phyloP scores from a whole-genome alignment of 2,329 filamentous ascomycete genomes.

The Aspergillus tanneri region DNA sequence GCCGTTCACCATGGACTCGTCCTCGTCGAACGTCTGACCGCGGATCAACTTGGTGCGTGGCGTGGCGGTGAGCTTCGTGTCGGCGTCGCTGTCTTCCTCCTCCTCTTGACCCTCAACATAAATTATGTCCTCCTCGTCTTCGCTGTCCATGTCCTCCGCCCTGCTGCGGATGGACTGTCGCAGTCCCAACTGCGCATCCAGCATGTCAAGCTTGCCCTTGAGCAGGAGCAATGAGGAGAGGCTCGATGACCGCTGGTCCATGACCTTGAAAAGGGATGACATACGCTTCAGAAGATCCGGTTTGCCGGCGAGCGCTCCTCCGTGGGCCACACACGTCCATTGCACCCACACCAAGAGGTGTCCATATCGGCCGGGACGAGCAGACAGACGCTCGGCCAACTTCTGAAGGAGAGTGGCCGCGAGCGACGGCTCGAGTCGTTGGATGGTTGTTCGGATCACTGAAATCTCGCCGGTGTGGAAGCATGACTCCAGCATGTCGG shows the following conservation, averaged over 20 bases:
- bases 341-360: slow-evolving; percentile 94
- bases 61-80: slow-evolving; percentile 27
- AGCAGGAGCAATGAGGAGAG: slow-evolving; percentile 79
- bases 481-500: slow-evolving; percentile 85
- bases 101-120: slow-evolving; percentile 83
- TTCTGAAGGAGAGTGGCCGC: slow-evolving; percentile 77
- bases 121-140: slow-evolving; percentile 72
- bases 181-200: slow-evolving; percentile 84
- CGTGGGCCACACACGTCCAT: slow-evolving; percentile 89
- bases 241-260: slow-evolving; percentile 80
- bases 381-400: slow-evolving; percentile 81
- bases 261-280: slow-evolving; percentile 75
- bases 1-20: slow-evolving; percentile 44
- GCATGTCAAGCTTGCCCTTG: slow-evolving; percentile 93
- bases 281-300: slow-evolving; percentile 79
- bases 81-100: slow-evolving; percentile 37
- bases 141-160: slow-evolving; percentile 39
- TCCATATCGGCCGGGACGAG: slow-evolving; percentile 82
- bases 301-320: slow-evolving; percentile 83
- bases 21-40: slow-evolving; percentile 42
- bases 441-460: slow-evolving; percentile 83
- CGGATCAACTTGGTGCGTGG: slow-evolving; percentile 40
- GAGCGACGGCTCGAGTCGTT: slow-evolving; percentile 81
- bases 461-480: slow-evolving; percentile 74
- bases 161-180: slow-evolving; percentile 65